These are phyloP conservation scores for Myxozyma nipponensis DNA, from an alignment of 805 yeast genomes.

Conservation along the genomic window DNA sequence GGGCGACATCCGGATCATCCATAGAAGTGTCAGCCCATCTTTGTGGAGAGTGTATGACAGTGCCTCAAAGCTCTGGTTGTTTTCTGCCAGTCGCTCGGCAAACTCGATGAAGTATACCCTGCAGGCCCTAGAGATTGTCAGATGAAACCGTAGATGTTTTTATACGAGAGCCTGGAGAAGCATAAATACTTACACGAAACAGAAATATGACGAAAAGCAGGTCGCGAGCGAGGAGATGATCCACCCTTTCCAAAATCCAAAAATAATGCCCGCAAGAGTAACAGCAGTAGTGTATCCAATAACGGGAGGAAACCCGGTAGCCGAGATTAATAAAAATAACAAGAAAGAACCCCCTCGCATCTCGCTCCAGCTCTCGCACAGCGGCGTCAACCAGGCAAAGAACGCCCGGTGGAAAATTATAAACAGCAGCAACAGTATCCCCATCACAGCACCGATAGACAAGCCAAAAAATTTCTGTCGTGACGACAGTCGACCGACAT, in stretches of 20 bases:
- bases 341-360: constrained; percentile 38
- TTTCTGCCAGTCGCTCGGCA: constrained; percentile 57
- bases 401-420: constrained; percentile 38
- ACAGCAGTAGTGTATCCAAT: constrained; percentile 65
- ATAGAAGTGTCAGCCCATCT: constrained; percentile 61
- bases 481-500: constrained; percentile 9
- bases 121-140: constrained; percentile 41
- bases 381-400: constrained; percentile 34
- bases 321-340: constrained; percentile 51
- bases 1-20: constrained; percentile 80
- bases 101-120: constrained; percentile 53
- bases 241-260: constrained; percentile 82
- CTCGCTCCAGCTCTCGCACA: constrained; percentile 34
- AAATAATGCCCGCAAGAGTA: constrained; percentile 60
- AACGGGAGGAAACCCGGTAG: constrained; percentile 86
- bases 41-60: constrained; percentile 71
- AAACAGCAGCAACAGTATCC: constrained; percentile 26
- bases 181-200: constrained; percentile 47
- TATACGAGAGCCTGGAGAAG: background rate
- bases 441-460: constrained; percentile 6
- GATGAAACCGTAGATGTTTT: background rate
- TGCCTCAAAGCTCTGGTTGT: constrained; percentile 66
- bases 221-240: constrained; percentile 65
- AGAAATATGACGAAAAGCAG: constrained; percentile 65
- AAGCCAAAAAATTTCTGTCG: constrained; percentile 20